These are phyloP conservation scores for Carpinus viminea DNA, from an alignment of 306 rosid species.

Conservation along the genomic window DNA sequence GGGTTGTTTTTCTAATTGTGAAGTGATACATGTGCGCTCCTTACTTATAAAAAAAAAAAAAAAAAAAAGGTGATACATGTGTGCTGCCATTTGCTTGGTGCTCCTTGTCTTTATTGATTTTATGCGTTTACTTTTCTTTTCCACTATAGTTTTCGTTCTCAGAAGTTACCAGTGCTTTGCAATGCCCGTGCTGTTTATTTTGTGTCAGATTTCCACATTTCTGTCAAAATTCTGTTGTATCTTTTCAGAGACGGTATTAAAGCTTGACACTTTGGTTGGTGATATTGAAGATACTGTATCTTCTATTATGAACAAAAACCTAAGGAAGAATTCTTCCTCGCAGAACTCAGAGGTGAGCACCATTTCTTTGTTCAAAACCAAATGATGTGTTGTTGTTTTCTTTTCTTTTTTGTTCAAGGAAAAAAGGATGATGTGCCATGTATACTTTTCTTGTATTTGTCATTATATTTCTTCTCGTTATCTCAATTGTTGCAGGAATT, in stretches of 20 bases:
- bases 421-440: not conserved
- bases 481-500: constrained; percentile 60
- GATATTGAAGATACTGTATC: constrained; percentile 93
- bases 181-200: constrained; percentile 16
- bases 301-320: constrained; percentile 62
- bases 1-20: not conserved
- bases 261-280: constrained; percentile 85
- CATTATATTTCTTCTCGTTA: constrained; percentile 23
- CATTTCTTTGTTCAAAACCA: constrained; percentile 11
- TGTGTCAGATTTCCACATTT: constrained; percentile 1
- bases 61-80: not conserved
- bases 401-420: not conserved
- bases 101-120: not conserved
- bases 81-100: not conserved
- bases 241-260: constrained; percentile 81
- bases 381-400: constrained; percentile 9
- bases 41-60: not conserved
- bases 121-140: too few relatives aligned
- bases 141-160: not conserved
- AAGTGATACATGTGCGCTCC: not conserved
- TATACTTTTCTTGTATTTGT: not conserved
- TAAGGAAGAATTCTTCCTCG: constrained; percentile 50
- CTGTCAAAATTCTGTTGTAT: constrained; percentile 28
- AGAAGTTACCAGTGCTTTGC: not conserved
- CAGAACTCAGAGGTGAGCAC: constrained; percentile 74